These are phyloP conservation scores for Penicillium cosmopolitanum DNA, from an alignment of 495 filamentous ascomycete species.

Conservation along the genomic window DNA sequence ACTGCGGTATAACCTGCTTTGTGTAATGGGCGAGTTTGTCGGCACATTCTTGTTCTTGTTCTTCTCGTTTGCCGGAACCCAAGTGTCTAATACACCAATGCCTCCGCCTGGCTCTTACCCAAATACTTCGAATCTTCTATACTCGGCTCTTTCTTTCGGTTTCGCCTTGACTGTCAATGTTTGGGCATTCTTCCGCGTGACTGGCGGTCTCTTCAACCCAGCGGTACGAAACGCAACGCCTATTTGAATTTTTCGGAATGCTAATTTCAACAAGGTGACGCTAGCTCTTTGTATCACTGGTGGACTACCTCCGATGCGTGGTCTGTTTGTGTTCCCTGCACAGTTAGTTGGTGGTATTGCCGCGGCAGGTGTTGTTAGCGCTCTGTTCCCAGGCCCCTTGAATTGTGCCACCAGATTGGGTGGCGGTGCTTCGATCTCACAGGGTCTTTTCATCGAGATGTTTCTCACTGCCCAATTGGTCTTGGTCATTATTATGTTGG, in stretches of 20 bases:
- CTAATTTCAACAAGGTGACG: constrained; percentile 49
- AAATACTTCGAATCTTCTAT: constrained; percentile 59
- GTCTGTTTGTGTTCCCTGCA: constrained; percentile 50
- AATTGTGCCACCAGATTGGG: constrained; percentile 64
- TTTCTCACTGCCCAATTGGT: constrained; percentile 79
- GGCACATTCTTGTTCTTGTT: constrained; percentile 86
- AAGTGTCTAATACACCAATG: constrained; percentile 64
- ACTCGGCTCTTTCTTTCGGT: constrained; percentile 73
- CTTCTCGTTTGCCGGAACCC: constrained; percentile 78
- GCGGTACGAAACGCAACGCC: constrained; percentile 48
- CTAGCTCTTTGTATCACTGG: constrained; percentile 60
- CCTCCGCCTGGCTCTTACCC: constrained; percentile 38
- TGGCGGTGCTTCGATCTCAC: constrained; percentile 57
- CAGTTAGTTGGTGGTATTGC: constrained; percentile 64
- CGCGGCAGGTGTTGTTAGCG: constrained; percentile 62
- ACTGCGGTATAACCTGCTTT: constrained; percentile 57
- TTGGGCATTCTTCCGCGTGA: constrained; percentile 84
- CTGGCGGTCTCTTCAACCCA: constrained; percentile 82
- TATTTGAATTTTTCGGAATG: neutral
- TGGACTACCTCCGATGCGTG: constrained; percentile 56
- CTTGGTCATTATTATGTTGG: constrained; percentile 80
- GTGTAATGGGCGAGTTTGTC: constrained; percentile 69
- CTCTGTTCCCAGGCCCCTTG: constrained; percentile 64
- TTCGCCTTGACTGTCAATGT: constrained; percentile 78
- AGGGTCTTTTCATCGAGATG: constrained; percentile 79